A percentile compares a stretch with the other conserved stretches of the same genome.
phyloP scores from a whole-genome alignment of 768 basidiomycete genomes.

The Boletus vinaceobasis region DNA sequence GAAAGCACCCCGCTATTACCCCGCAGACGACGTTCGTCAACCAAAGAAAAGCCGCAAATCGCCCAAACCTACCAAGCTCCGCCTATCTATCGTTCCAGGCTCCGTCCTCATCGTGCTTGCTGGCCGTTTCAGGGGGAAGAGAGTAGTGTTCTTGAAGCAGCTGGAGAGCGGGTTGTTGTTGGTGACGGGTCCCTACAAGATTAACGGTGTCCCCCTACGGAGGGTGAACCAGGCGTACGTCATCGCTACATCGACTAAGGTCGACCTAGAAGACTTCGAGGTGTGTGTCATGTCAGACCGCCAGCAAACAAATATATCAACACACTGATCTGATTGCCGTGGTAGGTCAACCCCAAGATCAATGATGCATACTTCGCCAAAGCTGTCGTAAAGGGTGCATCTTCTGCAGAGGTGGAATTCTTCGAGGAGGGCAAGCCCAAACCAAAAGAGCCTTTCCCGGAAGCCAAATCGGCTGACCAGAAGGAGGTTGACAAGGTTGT shows the following conservation, averaged over 20 bases:
- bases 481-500: conserved; percentile 81
- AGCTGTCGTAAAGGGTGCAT: conserved; percentile 59
- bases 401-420: conserved; percentile 94
- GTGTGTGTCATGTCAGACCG: conserved; percentile 42
- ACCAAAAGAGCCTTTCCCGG: conserved; percentile 81
- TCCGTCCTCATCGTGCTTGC: conserved; percentile 95
- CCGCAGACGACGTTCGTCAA: conserved; percentile 87
- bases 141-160: conserved; percentile 98
- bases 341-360: conserved; percentile 82
- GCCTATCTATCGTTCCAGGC: conserved; percentile 87
- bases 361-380: conserved; percentile 95
- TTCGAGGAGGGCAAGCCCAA: conserved; percentile 93
- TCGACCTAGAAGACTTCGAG: conserved; percentile 73
- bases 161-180: conserved; percentile 86
- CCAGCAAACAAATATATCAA: neutral
- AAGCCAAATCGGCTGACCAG: conserved; percentile 86
- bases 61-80: conserved; percentile 72
- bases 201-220: conserved; percentile 97
- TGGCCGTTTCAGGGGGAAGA: conserved; percentile 96
- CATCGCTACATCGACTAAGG: conserved; percentile 94
- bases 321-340: conserved; percentile 1
- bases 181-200: conserved; percentile 95
- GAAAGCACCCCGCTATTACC: conserved; percentile 90
- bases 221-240: conserved; percentile 99
- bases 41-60: conserved; percentile 93